A percentile compares a stretch with the other conserved stretches of the same genome.
Evolutionary conservation across 2,329 filamentous ascomycete species (phyloP).

Genomic region (Trichoderma atroviride): DNA sequence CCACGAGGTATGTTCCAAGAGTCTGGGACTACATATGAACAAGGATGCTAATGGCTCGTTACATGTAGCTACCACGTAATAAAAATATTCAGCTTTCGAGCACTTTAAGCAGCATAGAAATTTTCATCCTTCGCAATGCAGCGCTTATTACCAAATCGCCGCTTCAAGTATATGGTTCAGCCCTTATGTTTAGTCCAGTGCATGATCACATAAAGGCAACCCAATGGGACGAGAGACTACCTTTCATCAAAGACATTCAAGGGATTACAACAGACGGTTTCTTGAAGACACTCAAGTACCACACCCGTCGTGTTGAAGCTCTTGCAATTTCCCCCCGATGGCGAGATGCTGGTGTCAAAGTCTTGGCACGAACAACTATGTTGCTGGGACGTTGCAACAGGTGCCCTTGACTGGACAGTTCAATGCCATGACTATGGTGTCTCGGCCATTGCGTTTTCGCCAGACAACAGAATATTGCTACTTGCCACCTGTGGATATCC

Average conservation of each 20-base stretch:
- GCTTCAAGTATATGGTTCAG: constrained; percentile 41
- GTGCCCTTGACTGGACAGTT: neutral
- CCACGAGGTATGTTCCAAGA: constrained; percentile 7
- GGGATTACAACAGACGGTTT: neutral
- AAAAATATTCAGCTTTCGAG: constrained; percentile 25
- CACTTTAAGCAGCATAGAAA: constrained; percentile 36
- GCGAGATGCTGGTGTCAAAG: no score
- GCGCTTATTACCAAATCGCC: constrained; percentile 35
- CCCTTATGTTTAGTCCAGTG: constrained; percentile 38
- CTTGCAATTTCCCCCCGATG: neutral
- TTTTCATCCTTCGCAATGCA: constrained; percentile 35
- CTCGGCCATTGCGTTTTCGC: neutral
- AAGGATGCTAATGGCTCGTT: neutral
- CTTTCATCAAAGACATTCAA: constrained; percentile 27
- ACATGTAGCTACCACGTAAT: neutral
- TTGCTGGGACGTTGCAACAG: neutral
- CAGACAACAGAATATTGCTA: neutral
- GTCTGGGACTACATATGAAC: neutral
- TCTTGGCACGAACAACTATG: rapidly evolving
- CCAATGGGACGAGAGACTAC: constrained; percentile 29
- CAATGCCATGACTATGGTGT: neutral
- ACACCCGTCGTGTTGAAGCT: neutral
- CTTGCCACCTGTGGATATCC: no score
- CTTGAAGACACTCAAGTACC: constrained; percentile 31
- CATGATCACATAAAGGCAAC: constrained; percentile 30